These are phyloP conservation scores for Solanum peruvianum DNA, from an alignment of 257 asterid species.

Conservation along the genomic window DNA sequence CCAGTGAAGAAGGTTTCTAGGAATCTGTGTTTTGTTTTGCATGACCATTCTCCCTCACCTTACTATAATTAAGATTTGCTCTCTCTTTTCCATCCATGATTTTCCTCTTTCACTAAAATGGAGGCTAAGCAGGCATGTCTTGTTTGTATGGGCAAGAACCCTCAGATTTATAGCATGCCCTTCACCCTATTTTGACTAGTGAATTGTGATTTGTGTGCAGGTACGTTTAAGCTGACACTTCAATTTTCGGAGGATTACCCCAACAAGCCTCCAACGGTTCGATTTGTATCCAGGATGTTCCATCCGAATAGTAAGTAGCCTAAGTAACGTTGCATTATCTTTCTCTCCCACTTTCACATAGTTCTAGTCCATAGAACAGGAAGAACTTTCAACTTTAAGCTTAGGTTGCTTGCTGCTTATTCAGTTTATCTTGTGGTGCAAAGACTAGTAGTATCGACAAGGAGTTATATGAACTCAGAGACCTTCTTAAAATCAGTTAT, in stretches of 20 bases:
- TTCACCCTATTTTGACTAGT: background rate
- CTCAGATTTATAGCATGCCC: background rate
- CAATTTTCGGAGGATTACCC: constrained; percentile 92
- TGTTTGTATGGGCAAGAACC: background rate
- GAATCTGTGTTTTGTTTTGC: background rate
- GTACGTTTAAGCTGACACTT: constrained; percentile 88
- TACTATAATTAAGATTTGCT: background rate
- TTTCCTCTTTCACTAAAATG: background rate
- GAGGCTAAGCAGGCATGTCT: background rate
- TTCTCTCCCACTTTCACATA: background rate
- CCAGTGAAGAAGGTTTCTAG: background rate
- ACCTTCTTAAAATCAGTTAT: background rate
- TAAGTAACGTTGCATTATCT: background rate
- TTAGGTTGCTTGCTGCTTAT: background rate
- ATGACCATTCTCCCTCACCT: background rate
- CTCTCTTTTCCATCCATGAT: background rate
- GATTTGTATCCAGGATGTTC: constrained; percentile 91
- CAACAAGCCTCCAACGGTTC: constrained; percentile 89
- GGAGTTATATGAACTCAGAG: background rate
- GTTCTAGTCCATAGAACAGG: background rate
- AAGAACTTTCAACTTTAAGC: background rate
- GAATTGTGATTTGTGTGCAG: constrained; percentile 13
- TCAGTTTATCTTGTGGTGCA: background rate
- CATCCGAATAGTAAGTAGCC: constrained; percentile 88
- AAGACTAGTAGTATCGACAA: background rate